phyloP scores from a whole-genome alignment of 2,329 filamentous ascomycete species.

The Chaetoscypha palmicola region DNA sequence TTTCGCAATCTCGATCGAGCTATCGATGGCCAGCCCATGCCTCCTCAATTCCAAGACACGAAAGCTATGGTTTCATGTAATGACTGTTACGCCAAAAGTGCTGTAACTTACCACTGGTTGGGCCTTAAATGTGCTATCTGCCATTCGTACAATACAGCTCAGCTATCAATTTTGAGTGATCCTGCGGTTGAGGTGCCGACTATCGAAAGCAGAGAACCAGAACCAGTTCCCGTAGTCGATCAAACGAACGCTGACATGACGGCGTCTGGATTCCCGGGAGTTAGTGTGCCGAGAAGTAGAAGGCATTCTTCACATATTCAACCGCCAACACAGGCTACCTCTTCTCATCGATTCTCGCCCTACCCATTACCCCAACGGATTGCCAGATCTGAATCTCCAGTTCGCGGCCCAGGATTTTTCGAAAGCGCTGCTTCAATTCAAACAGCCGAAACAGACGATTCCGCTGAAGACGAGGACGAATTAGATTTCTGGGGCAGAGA shows the following conservation, averaged over 20 bases:
- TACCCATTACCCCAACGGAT: slow-evolving; percentile 24
- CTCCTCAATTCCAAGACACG: slow-evolving; percentile 69
- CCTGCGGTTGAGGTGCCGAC: slow-evolving; percentile 24
- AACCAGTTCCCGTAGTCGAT: slow-evolving; percentile 15
- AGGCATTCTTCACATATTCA: slow-evolving; percentile 28
- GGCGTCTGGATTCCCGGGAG: slow-evolving; percentile 9
- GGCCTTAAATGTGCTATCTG: slow-evolving; percentile 80
- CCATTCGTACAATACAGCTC: slow-evolving; percentile 62
- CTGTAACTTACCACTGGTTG: slow-evolving; percentile 87
- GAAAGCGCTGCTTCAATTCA: slow-evolving; percentile 23
- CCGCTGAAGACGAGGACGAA: slow-evolving; percentile 43
- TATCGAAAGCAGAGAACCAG: slow-evolving; percentile 20
- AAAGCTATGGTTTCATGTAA: slow-evolving; percentile 86
- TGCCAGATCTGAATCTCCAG: slow-evolving; percentile 30
- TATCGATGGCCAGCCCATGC: slow-evolving; percentile 89
- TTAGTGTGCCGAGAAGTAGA: slow-evolving; percentile 18
- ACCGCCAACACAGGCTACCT: slow-evolving; percentile 7
- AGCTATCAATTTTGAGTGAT: slow-evolving; percentile 52
- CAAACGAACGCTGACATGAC: slow-evolving; percentile 14
- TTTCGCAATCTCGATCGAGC: slow-evolving; percentile 87
- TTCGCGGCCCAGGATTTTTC: slow-evolving; percentile 28
- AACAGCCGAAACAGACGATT: slow-evolving; percentile 41
- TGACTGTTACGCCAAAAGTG: slow-evolving; percentile 83
- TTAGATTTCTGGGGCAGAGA: slow-evolving; percentile 42
- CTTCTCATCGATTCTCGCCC: slow-evolving; percentile 20